Percentiles rank a stretch among this genome's conserved stretches.
phyloP scores from a whole-genome alignment of 352 stramenopile species.

The Peronospora belbahrii region DNA sequence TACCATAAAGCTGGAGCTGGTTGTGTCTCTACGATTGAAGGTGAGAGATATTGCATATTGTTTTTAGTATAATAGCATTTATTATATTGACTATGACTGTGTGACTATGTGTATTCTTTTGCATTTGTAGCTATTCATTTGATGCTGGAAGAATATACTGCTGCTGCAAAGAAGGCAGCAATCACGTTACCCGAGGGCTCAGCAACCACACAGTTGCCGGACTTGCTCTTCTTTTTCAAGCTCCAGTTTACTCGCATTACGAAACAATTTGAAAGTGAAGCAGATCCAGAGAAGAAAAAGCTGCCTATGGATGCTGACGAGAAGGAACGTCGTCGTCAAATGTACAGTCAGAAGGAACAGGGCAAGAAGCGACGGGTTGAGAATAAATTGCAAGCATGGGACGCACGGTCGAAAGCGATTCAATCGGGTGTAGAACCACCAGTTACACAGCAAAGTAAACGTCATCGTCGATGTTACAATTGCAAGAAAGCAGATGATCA shows the following conservation, averaged over 20 bases:
- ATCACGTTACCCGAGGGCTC: slow-evolving; percentile 28
- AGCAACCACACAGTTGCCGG: slow-evolving; percentile 34
- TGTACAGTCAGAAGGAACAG: slow-evolving; percentile 70
- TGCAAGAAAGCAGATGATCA: slow-evolving; percentile 78
- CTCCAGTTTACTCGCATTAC: slow-evolving; percentile 63
- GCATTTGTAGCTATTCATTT: slow-evolving; percentile 70
- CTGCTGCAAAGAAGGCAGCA: slow-evolving; percentile 28
- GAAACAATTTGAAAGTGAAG: slow-evolving; percentile 51
- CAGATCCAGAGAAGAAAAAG: slow-evolving; percentile 40
- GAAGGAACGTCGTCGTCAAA: slow-evolving; percentile 66
- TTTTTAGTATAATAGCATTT: too few relatives aligned
- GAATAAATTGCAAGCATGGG: slow-evolving; percentile 56
- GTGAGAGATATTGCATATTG: too few relatives aligned
- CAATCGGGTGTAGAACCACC: slow-evolving; percentile 32
- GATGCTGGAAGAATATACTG: slow-evolving; percentile 71
- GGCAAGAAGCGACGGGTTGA: slow-evolving; percentile 68
- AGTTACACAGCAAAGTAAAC: slow-evolving; percentile 28
- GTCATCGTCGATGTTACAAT: slow-evolving; percentile 74
- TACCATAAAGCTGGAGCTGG: slow-evolving; percentile 80
- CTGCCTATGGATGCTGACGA: slow-evolving; percentile 74
- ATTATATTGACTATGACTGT: not conserved
- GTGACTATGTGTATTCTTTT: slow-evolving; percentile 1
- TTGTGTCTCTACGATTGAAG: slow-evolving; percentile 88
- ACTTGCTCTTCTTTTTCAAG: slow-evolving; percentile 82
- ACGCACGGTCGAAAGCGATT: slow-evolving; percentile 39